These are phyloP conservation scores for Meyerozyma elateridarum DNA, from an alignment of 1,139 yeast genomes.

Conservation along the genomic window DNA sequence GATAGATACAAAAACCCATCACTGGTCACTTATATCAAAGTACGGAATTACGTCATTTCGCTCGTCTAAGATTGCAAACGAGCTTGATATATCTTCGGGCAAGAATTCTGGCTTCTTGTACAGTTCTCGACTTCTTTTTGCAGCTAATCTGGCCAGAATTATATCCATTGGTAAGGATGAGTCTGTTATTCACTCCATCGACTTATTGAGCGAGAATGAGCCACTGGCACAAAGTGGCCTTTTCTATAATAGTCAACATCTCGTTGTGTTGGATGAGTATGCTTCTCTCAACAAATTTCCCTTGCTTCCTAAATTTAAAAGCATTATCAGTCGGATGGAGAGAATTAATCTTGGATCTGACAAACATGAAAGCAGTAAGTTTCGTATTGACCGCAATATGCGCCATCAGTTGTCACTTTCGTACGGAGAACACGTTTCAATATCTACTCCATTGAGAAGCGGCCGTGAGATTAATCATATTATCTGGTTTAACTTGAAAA, in stretches of 20 bases:
- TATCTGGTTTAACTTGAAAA: slow-evolving; percentile 39
- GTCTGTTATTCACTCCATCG: slow-evolving; percentile 19
- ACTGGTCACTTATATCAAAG: slow-evolving; percentile 33
- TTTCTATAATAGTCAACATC: slow-evolving; percentile 24
- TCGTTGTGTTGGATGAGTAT: slow-evolving; percentile 21
- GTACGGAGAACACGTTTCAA: slow-evolving; percentile 26
- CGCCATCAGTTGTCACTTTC: slow-evolving; percentile 29
- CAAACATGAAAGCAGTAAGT: slow-evolving; percentile 17
- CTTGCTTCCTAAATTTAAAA: slow-evolving; percentile 27
- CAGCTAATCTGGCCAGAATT: slow-evolving; percentile 25
- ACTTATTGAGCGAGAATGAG: slow-evolving; percentile 18
- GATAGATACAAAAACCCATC: slow-evolving; percentile 17
- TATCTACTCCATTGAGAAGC: slow-evolving; percentile 34
- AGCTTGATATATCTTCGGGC: slow-evolving; percentile 17
- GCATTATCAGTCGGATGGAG: slow-evolving; percentile 20
- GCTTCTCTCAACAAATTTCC: slow-evolving; percentile 26
- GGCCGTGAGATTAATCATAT: slow-evolving; percentile 28
- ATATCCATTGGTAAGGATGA: slow-evolving; percentile 19
- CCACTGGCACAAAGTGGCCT: slow-evolving; percentile 13
- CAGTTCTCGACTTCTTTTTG: slow-evolving; percentile 19
- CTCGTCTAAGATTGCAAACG: slow-evolving; percentile 23
- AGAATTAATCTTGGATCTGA: slow-evolving; percentile 15
- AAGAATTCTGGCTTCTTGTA: slow-evolving; percentile 19
- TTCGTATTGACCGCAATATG: slow-evolving; percentile 22
- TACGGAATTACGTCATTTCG: slow-evolving; percentile 33